Base-by-base conservation (phyloP, 257 asterid species). In the Nicotiana sylvestris region DNA sequence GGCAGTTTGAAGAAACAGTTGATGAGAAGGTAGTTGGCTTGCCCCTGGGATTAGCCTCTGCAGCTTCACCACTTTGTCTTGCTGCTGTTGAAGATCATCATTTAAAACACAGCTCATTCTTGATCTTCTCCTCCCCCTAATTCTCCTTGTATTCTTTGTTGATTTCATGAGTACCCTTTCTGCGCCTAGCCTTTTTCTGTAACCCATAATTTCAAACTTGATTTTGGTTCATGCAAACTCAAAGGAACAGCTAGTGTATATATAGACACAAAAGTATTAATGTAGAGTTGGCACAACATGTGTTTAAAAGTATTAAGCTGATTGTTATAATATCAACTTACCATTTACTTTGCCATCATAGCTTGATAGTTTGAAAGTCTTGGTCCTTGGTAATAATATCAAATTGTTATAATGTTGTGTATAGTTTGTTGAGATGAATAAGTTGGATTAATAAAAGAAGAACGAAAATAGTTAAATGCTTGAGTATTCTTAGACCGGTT, bases 31-130 rank as follows among this genome's bases (percentile, higher is more conserved):
- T 62, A 30, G 53, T 60, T 66, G 78, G 13, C 33, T 81, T n/a
- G 83, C 9, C 0, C 83, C 83, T 43, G 57, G 78, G 55, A 81
- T 65, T 7, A 81, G 66, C 33, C 83, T 81, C 66, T 66, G 83
- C 1, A 81, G 66, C 78, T 81, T 81, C 67, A 49, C 0, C 83
- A 80, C 11, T 9, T 80, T 74, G 62, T 74, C 62, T 74, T 49
- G 80, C 5, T 49, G 80, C 25, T 74, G 43, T 49, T 74, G 62
- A 25, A 49, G 43, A 49, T 15, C 39, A 21, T 21, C 21, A 21
- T 21, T 21, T 21, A 21, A 21, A 27, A 46, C 61, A 72, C 13
- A 10, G 25, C 9, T 25, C 80, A 27, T 74, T 72, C 78, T 72
- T 72, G 78, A 35, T 33, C 76, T 33, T 25, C 76, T 69, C 51